phyloP scores from a whole-genome alignment of 345 rosid genomes.

The Brassica carinata region DNA sequence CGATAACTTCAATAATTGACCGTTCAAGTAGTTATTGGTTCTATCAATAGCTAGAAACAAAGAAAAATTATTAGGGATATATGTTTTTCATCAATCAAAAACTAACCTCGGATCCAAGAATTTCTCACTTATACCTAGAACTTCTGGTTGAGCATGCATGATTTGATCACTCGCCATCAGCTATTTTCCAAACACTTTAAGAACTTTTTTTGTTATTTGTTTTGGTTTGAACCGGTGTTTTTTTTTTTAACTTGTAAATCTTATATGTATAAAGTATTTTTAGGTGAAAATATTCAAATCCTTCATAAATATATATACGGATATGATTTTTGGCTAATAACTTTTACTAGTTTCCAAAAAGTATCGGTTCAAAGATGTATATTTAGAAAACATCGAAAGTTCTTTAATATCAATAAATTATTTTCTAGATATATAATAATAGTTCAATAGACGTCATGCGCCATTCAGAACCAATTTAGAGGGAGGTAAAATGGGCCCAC shows the following conservation, averaged over 20 bases:
- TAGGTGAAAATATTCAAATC: neutral
- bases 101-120: neutral
- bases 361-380: neutral
- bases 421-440: neutral
- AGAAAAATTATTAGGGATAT: neutral
- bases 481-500: neutral
- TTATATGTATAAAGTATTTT: neutral
- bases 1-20: slow-evolving; percentile 53
- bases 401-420: neutral
- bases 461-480: neutral
- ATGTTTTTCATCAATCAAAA: neutral
- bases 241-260: neutral
- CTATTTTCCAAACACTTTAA: neutral
- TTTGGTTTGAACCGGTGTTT: neutral
- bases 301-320: neutral
- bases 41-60: neutral
- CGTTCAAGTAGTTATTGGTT: neutral
- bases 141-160: neutral
- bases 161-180: neutral
- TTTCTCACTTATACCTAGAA: neutral
- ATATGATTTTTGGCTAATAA: neutral
- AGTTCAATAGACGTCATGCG: neutral
- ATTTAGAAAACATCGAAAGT: neutral
- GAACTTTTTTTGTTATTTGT: neutral
- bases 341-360: neutral